phyloP scores from a whole-genome alignment of 345 rosid species.

The Syzygium aqueum region DNA sequence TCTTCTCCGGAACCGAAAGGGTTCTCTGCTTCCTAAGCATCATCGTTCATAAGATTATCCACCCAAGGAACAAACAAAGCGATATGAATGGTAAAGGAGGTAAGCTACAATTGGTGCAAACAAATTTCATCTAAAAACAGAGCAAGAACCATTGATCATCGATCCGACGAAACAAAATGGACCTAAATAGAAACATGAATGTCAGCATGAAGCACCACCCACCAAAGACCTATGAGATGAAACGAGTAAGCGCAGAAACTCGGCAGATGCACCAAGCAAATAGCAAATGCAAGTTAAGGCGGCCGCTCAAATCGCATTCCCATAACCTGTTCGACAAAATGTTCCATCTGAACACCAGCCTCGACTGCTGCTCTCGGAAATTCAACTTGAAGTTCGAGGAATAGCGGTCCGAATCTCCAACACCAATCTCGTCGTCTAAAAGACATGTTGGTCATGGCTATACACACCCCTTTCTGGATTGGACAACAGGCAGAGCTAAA shows the following conservation, averaged over 20 bases:
- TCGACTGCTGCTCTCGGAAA: not conserved
- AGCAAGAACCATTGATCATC: not conserved
- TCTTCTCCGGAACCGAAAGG: conserved; percentile 65
- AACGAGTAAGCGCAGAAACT: not conserved
- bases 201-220: not conserved
- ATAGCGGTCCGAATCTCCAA: not conserved
- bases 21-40: conserved; percentile 60
- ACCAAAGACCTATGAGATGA: not conserved
- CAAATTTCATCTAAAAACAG: not conserved
- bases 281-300: not conserved
- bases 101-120: not conserved
- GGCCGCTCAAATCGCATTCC: not conserved
- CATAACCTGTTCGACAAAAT: not conserved
- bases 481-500: not conserved
- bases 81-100: not conserved
- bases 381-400: not conserved
- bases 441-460: not conserved
- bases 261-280: not conserved
- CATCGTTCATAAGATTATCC: not conserved
- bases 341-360: not conserved
- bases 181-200: not conserved
- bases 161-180: not conserved
- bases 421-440: not conserved
- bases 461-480: not conserved
- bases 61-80: not conserved